A percentile compares a stretch with the other conserved stretches of the same genome.
Evolutionary conservation across 345 rosid genomes (phyloP).

Genomic region (Theobroma cacao): DNA sequence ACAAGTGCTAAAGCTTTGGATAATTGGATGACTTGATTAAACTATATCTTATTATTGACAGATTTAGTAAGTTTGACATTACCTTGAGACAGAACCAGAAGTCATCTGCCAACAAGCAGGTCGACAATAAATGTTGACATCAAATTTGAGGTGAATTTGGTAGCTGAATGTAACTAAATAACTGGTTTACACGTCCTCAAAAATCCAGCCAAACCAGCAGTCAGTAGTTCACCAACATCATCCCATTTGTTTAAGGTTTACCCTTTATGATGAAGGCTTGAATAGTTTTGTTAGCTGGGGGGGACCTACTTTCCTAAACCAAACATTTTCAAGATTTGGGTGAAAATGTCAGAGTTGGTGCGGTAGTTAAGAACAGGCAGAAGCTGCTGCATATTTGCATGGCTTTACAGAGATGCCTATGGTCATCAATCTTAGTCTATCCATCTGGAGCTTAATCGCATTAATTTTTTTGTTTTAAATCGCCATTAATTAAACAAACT

Average conservation of each 20-base stretch:
- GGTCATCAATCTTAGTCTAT: not conserved
- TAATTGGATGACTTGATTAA: not conserved
- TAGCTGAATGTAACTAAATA: not conserved
- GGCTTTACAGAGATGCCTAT: not conserved
- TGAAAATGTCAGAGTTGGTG: conserved; percentile 20
- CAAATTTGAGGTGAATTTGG: not conserved
- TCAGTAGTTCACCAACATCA: conserved; percentile 31
- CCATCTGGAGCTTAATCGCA: too few relatives aligned
- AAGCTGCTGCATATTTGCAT: not conserved
- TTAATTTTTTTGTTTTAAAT: too few relatives aligned
- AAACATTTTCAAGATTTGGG: conserved; percentile 2
- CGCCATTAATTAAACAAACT: not conserved
- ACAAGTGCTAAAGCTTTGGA: not conserved
- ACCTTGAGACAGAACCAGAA: not conserved
- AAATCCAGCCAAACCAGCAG: not conserved
- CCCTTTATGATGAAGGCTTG: not conserved
- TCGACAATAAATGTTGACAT: not conserved
- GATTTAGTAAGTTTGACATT: conserved; percentile 1
- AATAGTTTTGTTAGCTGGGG: not conserved
- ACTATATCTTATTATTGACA: not conserved
- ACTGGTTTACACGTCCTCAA: conserved; percentile 8
- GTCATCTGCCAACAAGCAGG: not conserved
- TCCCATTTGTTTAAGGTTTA: not conserved
- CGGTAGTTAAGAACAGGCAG: conserved; percentile 33
- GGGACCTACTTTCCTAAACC: conserved; percentile 21